Conservation (phyloP, 2,329 filamentous ascomycete species). For the Coleophoma eucalyptorum region DNA sequence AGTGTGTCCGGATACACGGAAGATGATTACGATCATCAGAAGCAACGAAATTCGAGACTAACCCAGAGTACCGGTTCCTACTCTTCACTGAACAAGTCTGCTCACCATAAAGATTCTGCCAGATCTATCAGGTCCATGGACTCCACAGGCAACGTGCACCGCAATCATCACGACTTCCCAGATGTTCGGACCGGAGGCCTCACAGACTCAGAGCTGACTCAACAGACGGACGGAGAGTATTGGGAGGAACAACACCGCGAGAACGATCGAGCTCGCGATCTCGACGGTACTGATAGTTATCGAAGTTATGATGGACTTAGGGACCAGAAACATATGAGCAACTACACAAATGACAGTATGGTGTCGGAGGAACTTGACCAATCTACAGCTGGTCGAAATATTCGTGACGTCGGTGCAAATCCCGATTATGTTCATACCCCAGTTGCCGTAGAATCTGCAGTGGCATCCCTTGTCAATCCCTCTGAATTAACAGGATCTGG, state of each 20-base stretch:
- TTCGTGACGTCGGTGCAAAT: slow-evolving; percentile 68
- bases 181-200: slow-evolving; percentile 27
- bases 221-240: slow-evolving; percentile 26
- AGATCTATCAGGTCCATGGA: slow-evolving; percentile 46
- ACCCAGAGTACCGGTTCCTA: slow-evolving; percentile 51
- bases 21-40: slow-evolving; percentile 55
- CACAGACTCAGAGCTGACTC: slow-evolving; percentile 41
- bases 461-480: slow-evolving; percentile 81
- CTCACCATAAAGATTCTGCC: slow-evolving; percentile 45
- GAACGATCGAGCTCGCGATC: slow-evolving; percentile 37
- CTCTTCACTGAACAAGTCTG: slow-evolving; percentile 59
- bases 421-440: slow-evolving; percentile 72
- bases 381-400: slow-evolving; percentile 62
- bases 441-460: slow-evolving; percentile 77
- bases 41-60: slow-evolving; percentile 53
- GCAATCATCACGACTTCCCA: slow-evolving; percentile 26
- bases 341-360: slow-evolving; percentile 52
- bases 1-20: slow-evolving; percentile 86
- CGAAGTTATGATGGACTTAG: slow-evolving; percentile 50
- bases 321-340: slow-evolving; percentile 49
- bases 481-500: slow-evolving; percentile 66
- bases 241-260: slow-evolving; percentile 29
- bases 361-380: slow-evolving; percentile 53
- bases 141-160: slow-evolving; percentile 20
- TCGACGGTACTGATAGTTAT: slow-evolving; percentile 54